A percentile compares a stretch with the other conserved stretches of the same genome.
Evolutionary conservation across 768 basidiomycete species (phyloP).

Genomic region (Trametes villosa): DNA sequence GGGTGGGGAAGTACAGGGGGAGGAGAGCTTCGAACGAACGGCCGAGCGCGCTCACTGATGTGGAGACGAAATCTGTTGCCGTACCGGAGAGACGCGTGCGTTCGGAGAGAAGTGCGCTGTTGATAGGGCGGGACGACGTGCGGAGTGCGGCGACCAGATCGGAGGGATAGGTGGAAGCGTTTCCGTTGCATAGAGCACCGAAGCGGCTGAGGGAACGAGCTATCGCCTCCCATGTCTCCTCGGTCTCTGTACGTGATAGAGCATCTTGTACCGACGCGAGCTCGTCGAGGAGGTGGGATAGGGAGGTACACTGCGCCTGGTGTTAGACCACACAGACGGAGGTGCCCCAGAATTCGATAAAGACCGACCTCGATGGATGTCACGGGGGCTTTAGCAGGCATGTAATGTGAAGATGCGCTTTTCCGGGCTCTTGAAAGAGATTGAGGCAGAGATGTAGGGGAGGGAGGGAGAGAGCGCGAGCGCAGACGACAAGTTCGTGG

Average conservation of each 20-base stretch:
- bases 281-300: conserved; percentile 40
- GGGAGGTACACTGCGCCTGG: conserved; percentile 36
- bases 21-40: conserved; percentile 68
- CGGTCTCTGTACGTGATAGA: conserved; percentile 61
- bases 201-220: conserved; percentile 52
- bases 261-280: conserved; percentile 48
- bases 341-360: not conserved
- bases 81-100: conserved; percentile 70
- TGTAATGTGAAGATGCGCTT: not conserved
- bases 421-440: not conserved
- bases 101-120: conserved; percentile 69
- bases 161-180: conserved; percentile 53
- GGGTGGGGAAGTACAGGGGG: conserved; percentile 65
- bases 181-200: conserved; percentile 52
- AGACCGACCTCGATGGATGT: conserved; percentile 23
- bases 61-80: conserved; percentile 64
- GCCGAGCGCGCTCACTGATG: conserved; percentile 59
- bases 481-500: not conserved
- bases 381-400: conserved; percentile 23
- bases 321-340: not conserved
- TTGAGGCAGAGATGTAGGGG: not conserved
- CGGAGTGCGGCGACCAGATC: conserved; percentile 58
- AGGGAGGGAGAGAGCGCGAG: not conserved
- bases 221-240: conserved; percentile 81
- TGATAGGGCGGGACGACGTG: conserved; percentile 55